phyloP scores from a whole-genome alignment of 805 yeast species.

The Starmerella gropengiesseri region DNA sequence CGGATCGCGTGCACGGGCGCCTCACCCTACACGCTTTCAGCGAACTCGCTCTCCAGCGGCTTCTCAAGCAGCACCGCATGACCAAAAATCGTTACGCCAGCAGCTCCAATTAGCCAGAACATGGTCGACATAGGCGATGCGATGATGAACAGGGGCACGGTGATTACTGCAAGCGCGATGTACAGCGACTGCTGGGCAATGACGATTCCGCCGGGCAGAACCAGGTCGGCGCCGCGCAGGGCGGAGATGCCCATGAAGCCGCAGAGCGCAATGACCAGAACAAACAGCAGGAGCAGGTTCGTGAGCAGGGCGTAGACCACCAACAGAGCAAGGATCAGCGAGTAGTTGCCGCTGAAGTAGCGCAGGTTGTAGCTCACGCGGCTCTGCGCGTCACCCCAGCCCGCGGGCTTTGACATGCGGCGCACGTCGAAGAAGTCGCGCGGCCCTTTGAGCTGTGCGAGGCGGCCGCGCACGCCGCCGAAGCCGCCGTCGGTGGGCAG shows the following conservation, averaged over 20 bases:
- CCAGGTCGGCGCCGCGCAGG: conserved; percentile 74
- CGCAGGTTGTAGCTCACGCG: conserved; percentile 79
- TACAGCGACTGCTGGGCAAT: conserved; percentile 65
- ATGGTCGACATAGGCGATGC: conserved; percentile 84
- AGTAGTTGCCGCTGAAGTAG: conserved; percentile 80
- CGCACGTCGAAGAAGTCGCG: conserved; percentile 89
- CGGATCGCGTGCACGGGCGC: background rate
- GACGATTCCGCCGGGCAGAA: conserved; percentile 52
- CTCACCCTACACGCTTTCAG: conserved; percentile 41
- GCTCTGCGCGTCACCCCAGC: conserved; percentile 78
- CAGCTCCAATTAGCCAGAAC: conserved; percentile 85
- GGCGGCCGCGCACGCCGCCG: conserved; percentile 41
- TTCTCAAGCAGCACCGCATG: conserved; percentile 91
- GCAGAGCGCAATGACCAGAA: conserved; percentile 55
- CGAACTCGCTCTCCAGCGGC: conserved; percentile 90
- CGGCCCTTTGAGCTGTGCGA: conserved; percentile 71
- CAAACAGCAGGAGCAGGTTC: conserved; percentile 74
- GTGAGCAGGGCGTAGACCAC: conserved; percentile 80
- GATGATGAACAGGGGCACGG: conserved; percentile 70
- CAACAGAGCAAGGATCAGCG: conserved; percentile 56
- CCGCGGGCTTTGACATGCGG: conserved; percentile 80
- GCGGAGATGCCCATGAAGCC: conserved; percentile 72
- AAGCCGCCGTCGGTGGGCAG: conserved; percentile 18
- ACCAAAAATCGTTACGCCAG: conserved; percentile 62
- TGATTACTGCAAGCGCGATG: conserved; percentile 65